Evolutionary conservation across 495 filamentous ascomycete species (phyloP).

Genomic region (Acidiella bohemica): DNA sequence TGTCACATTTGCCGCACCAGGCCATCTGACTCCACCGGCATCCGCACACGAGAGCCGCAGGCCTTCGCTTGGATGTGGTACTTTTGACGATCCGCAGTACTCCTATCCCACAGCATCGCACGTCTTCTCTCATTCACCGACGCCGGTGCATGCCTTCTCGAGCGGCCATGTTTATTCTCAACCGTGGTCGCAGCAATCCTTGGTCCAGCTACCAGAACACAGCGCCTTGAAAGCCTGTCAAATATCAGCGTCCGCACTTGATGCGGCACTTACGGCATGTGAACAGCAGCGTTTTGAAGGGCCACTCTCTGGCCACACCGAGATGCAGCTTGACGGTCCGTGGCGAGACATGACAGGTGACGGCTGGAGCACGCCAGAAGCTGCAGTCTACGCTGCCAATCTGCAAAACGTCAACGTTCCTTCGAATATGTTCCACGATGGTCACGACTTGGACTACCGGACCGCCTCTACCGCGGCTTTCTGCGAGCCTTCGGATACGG

Average conservation of each 20-base stretch:
- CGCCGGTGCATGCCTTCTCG: background rate
- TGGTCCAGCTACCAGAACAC: too few species aligned
- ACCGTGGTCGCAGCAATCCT: background rate
- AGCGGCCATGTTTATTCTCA: background rate
- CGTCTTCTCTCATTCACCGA: constrained; percentile 3
- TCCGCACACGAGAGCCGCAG: constrained; percentile 16
- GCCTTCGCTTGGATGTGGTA: constrained; percentile 1
- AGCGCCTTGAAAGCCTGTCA: background rate
- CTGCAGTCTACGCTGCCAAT: background rate
- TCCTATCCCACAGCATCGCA: background rate
- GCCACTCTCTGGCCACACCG: background rate
- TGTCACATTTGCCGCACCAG: background rate
- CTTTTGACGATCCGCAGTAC: constrained; percentile 1
- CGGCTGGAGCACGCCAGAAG: background rate
- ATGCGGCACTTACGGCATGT: background rate
- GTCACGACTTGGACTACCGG: background rate
- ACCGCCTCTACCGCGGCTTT: too few species aligned
- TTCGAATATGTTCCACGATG: background rate
- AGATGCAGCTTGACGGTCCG: background rate
- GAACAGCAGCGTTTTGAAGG: too few species aligned
- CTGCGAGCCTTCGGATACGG: too few species aligned
- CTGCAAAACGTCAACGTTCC: background rate
- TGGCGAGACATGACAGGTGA: background rate
- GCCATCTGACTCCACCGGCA: constrained; percentile 13
- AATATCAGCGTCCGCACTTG: background rate